These are phyloP conservation scores for Fusarium decemcellulare DNA, from an alignment of 2,329 filamentous ascomycete species.

Conservation along the genomic window DNA sequence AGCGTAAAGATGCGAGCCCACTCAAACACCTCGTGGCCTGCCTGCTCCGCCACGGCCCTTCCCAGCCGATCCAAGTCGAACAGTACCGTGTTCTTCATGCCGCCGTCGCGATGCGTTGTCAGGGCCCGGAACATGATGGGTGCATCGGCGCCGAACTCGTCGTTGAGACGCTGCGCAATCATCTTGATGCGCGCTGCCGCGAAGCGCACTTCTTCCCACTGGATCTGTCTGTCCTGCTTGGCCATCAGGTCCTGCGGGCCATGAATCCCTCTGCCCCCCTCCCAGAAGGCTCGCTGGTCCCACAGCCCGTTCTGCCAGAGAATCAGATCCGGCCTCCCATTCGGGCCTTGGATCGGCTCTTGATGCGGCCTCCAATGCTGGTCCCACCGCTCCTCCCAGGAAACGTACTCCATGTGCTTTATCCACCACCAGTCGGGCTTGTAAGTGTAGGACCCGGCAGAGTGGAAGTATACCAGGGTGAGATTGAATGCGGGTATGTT, in stretches of 20 bases:
- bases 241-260: slow-evolving; percentile 11
- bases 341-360: slow-evolving; percentile 29
- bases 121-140: slow-evolving; percentile 37
- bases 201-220: slow-evolving; percentile 35
- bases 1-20: slow-evolving; percentile 31
- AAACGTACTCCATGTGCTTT: slow-evolving; percentile 27
- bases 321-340: slow-evolving; percentile 24
- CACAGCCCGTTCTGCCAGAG: slow-evolving; percentile 39
- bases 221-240: slow-evolving; percentile 21
- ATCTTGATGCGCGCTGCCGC: slow-evolving; percentile 36
- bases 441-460: slow-evolving; percentile 36
- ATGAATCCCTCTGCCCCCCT: slow-evolving; percentile 24
- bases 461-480: slow-evolving; percentile 26
- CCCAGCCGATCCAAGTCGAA: slow-evolving; percentile 36
- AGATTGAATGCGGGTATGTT: slow-evolving; percentile 28
- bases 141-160: slow-evolving; percentile 18
- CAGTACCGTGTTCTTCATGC: slow-evolving; percentile 33
- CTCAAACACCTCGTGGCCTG: slow-evolving; percentile 39
- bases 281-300: slow-evolving; percentile 36
- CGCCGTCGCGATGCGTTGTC: slow-evolving; percentile 31
- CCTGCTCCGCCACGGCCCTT: slow-evolving; percentile 35
- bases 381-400: slow-evolving; percentile 33
- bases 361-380: slow-evolving; percentile 32
- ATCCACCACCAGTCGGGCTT: slow-evolving; percentile 42
- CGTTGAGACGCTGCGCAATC: slow-evolving; percentile 17